A percentile compares a stretch with the other conserved stretches of the same genome.
These are phyloP conservation scores for Mycena galericulata DNA, from an alignment of 768 basidiomycete genomes.

Conservation along the genomic window DNA sequence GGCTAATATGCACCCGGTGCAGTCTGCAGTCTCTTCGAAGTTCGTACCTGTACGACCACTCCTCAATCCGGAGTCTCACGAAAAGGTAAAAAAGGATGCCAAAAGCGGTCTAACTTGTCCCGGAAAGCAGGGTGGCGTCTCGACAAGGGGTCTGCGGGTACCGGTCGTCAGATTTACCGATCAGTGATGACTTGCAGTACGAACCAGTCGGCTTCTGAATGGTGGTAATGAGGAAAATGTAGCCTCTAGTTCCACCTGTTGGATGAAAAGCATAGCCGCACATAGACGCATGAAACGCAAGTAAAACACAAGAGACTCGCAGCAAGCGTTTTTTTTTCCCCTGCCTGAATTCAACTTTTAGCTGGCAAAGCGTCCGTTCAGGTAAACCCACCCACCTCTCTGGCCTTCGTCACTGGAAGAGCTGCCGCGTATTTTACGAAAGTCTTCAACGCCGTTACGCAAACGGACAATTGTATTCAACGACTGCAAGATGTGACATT, in stretches of 20 bases:
- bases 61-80: not conserved
- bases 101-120: conserved; percentile 83
- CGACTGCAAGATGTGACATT: conserved; percentile 76
- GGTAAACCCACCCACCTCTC: too few species aligned
- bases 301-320: conserved; percentile 90
- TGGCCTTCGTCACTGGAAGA: conserved; percentile 65
- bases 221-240: too few species aligned
- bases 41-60: conserved; percentile 62
- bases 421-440: conserved; percentile 88
- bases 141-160: conserved; percentile 73
- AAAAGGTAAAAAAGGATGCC: conserved; percentile 50
- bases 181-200: conserved; percentile 37
- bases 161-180: conserved; percentile 7
- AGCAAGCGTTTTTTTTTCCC: conserved; percentile 86
- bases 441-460: conserved; percentile 84
- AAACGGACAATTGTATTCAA: conserved; percentile 80
- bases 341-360: too few species aligned
- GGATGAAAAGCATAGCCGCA: conserved; percentile 7
- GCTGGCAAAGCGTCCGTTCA: too few species aligned
- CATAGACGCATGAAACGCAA: conserved; percentile 49
- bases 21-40: conserved; percentile 82
- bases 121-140: conserved; percentile 84
- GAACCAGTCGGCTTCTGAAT: conserved; percentile 75
- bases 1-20: conserved; percentile 82
- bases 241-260: conserved; percentile 71